Evolutionary conservation across 306 rosid genomes (phyloP).

Genomic region (Quercus glauca): DNA sequence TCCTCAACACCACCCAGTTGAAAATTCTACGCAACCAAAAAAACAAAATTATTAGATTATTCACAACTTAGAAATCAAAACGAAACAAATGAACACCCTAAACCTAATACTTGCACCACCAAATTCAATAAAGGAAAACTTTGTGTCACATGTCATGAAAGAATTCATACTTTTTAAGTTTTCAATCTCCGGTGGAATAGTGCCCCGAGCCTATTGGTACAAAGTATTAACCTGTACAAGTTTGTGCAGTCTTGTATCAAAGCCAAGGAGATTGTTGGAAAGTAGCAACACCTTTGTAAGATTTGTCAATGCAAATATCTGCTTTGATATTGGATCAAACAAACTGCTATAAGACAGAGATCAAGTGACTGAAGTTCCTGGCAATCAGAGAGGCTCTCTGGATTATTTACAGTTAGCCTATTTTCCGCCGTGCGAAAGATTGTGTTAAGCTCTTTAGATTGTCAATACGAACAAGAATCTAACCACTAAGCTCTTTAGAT

Average conservation of each 20-base stretch:
- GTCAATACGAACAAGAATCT: constrained; percentile 50
- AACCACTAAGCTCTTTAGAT: too few relatives aligned
- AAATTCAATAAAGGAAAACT: too few relatives aligned
- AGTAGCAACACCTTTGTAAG: constrained; percentile 68
- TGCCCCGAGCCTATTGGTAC: constrained; percentile 48
- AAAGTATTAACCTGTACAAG: constrained; percentile 59
- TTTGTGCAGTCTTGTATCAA: constrained; percentile 69
- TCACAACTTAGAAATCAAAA: too few relatives aligned
- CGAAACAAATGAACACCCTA: too few relatives aligned
- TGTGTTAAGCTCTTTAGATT: constrained; percentile 64
- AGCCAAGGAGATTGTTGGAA: constrained; percentile 72
- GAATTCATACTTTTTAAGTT: constrained; percentile 51
- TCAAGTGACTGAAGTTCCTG: constrained; percentile 66
- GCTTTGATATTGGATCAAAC: constrained; percentile 59
- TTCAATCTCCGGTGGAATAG: constrained; percentile 75
- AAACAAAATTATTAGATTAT: too few relatives aligned
- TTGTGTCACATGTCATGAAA: constrained; percentile 31
- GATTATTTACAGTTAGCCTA: constrained; percentile 62
- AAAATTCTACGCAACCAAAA: too few relatives aligned
- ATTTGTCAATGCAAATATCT: constrained; percentile 51
- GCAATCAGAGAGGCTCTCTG: constrained; percentile 65
- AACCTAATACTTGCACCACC: too few relatives aligned
- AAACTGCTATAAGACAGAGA: constrained; percentile 57
- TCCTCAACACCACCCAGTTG: too few relatives aligned
- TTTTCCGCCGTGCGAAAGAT: constrained; percentile 68